Base-by-base conservation (phyloP, 2,329 filamentous ascomycete genomes). In the Diaporthe vexans region DNA sequence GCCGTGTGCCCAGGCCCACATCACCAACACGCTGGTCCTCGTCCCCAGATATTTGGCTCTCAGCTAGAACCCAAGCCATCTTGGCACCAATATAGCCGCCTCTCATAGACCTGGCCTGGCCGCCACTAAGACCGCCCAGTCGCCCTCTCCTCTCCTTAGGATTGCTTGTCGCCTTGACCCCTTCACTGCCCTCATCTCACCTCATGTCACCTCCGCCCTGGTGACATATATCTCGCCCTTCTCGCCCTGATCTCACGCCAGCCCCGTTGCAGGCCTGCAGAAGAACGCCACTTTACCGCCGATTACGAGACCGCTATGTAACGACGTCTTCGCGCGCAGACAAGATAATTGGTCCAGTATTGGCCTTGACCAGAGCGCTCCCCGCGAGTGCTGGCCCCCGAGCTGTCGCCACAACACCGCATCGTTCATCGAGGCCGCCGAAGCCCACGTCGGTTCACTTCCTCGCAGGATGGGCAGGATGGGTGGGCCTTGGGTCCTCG, bases 391-490 rank as follows among this genome's bases (percentile, higher is more conserved):
- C 24, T 29, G 26, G n/a, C 43, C 56, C 40, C 57, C n/a, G 33
- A 37, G 40, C 35, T 43, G 33, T 51, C 29, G 35, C 21, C 21
- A 26, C 10, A 61, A 21, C 71, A 35, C 26, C 37, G 17, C n/a
- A 10, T 51, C 15, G n/a, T 46, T 57, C 24, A 21, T 52, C 24
- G 59, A 10, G 51, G 35, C 77, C 74, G 80, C 79, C 81, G 80
- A 82, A 81, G 80, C 83, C 81, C 81, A 83, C 81, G 82, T 84
- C 80, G 81, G 81, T 83, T 79, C 80, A 76, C 75, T 79, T 76
- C 76, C 76, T 40, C 37, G 37, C 37, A 40, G 11, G 37, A 40
- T 40, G 75, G 74, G 68, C 72, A 77, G 77, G 68, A 85, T 84
- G 82, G 81, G 79, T 72, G 35, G 59, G 26, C 29, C 33, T 46